Percentiles rank a stretch among this genome's conserved stretches.
Evolutionary conservation across 2,329 filamentous ascomycete genomes (phyloP).

Genomic region (Ophiostoma tasmaniense): DNA sequence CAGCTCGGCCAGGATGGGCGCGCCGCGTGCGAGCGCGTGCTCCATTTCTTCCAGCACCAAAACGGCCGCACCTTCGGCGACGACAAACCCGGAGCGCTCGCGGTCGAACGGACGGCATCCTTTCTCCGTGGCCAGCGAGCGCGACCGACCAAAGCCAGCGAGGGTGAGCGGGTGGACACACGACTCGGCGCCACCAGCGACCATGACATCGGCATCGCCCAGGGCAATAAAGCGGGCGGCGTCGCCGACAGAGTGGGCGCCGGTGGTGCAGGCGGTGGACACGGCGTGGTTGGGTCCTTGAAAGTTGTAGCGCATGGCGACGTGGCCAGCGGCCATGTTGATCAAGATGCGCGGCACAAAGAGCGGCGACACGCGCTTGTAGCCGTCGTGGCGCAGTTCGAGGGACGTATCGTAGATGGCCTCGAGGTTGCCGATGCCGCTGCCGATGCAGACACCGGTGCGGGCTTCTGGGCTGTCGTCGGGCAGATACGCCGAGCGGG

Average conservation of each 20-base stretch:
- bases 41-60: slow-evolving; percentile 82
- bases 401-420: slow-evolving; percentile 81
- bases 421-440: slow-evolving; percentile 89
- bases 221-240: slow-evolving; percentile 86
- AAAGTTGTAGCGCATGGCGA: slow-evolving; percentile 87
- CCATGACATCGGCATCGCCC: slow-evolving; percentile 89
- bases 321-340: slow-evolving; percentile 88
- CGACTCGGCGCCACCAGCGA: slow-evolving; percentile 90
- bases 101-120: slow-evolving; percentile 77
- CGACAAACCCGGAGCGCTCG: slow-evolving; percentile 75
- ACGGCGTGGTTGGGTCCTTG: slow-evolving; percentile 85
- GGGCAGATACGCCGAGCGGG: slow-evolving; percentile 9
- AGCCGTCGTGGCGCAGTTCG: slow-evolving; percentile 67
- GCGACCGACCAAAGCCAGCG: slow-evolving; percentile 79
- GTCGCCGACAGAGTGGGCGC: slow-evolving; percentile 89
- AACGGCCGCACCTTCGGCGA: slow-evolving; percentile 84
- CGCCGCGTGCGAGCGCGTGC: slow-evolving; percentile 72
- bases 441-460: slow-evolving; percentile 87
- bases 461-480: slow-evolving; percentile 53
- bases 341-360: slow-evolving; percentile 91
- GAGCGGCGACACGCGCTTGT: slow-evolving; percentile 83
- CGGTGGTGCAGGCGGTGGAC: slow-evolving; percentile 93
- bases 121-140: slow-evolving; percentile 52
- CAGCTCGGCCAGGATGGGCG: slow-evolving; percentile 79
- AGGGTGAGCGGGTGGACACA: slow-evolving; percentile 93